Conservation (phyloP, 176 grass and related monocot species). For the sorghum (Sorghum bicolor) region Sorghum_bicolor_NCBIv3 NC_012872.2:67978501-67979000, state of each 20-base stretch:
- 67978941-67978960: slow-evolving; percentile 7
- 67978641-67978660: no score
- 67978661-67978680: no score
- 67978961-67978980: background rate
- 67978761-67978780: background rate
- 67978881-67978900: background rate
- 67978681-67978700: background rate
- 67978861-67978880: slow-evolving; percentile 19
- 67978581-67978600: background rate
- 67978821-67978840: background rate
- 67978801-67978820: background rate
- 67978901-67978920: slow-evolving; percentile 13
- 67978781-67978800: background rate
- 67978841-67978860: background rate
- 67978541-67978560: background rate
- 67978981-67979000: slow-evolving; percentile 17
- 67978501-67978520: slow-evolving; percentile 7
- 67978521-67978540: background rate
- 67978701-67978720: background rate
- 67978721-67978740: background rate
- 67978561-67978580: background rate
- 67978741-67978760: background rate
- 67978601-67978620: background rate
- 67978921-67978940: slow-evolving; percentile 12
- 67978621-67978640: background rate